A percentile compares a stretch with the other conserved stretches of the same genome.
Conservation (phyloP, 1,284 basidiomycete species). For the Stygiomarasmius scandens region DNA sequence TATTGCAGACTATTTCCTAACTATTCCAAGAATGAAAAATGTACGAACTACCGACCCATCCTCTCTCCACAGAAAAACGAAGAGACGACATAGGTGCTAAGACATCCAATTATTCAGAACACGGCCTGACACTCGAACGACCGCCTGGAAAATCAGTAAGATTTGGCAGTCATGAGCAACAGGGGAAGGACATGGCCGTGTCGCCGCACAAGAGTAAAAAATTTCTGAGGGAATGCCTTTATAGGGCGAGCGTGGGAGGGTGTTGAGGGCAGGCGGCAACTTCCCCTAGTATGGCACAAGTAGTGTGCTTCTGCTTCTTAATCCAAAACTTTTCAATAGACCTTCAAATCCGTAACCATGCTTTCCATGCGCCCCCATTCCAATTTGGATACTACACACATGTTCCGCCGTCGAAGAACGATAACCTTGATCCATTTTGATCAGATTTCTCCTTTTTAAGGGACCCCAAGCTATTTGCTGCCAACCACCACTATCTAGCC, state of each 20-base stretch:
- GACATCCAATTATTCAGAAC: constrained; percentile 75
- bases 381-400: neutral
- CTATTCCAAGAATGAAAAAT: constrained; percentile 29
- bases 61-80: constrained; percentile 42
- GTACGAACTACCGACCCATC: constrained; percentile 84
- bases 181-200: constrained; percentile 74
- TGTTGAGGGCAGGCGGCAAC: constrained; percentile 15
- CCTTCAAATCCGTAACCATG: no score
- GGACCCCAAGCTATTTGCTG: neutral
- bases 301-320: no score
- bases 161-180: constrained; percentile 78
- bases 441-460: neutral
- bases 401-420: neutral
- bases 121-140: constrained; percentile 87
- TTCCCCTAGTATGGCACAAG: no score
- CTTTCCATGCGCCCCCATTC: neutral
- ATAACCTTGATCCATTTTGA: neutral
- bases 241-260: constrained; percentile 21
- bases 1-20: no score
- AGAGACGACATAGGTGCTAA: constrained; percentile 68
- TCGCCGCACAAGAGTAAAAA: constrained; percentile 68
- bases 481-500: neutral
- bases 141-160: constrained; percentile 51
- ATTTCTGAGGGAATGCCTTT: constrained; percentile 24
- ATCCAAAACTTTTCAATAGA: no score